Percentiles rank a stretch among this genome's conserved stretches.
phyloP scores from a whole-genome alignment of 495 filamentous ascomycete species.

The Aspergillus homomorphus region DNA sequence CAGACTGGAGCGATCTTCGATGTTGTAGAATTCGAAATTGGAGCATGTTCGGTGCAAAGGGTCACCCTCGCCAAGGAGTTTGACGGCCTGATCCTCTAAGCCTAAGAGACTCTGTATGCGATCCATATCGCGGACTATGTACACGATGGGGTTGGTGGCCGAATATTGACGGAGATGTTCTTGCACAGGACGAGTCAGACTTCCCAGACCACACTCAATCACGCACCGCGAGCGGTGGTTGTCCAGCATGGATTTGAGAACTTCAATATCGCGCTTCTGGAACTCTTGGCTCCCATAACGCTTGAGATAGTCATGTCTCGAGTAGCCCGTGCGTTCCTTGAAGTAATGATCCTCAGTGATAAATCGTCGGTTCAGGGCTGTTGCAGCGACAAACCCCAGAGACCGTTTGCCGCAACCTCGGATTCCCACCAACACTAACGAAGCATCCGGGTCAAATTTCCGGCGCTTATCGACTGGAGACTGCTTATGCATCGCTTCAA shows the following conservation, averaged over 20 bases:
- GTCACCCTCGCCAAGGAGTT: slow-evolving; percentile 51
- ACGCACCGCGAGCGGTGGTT: slow-evolving; percentile 62
- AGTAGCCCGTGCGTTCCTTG: slow-evolving; percentile 62
- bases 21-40: slow-evolving; percentile 78
- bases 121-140: slow-evolving; percentile 66
- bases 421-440: slow-evolving; percentile 73
- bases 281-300: slow-evolving; percentile 63
- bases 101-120: slow-evolving; percentile 64
- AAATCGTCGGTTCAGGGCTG: slow-evolving; percentile 67
- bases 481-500: slow-evolving; percentile 23
- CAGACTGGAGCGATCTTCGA: slow-evolving; percentile 47
- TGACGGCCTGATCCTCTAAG: slow-evolving; percentile 51
- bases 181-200: slow-evolving; percentile 55
- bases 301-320: slow-evolving; percentile 61
- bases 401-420: slow-evolving; percentile 77
- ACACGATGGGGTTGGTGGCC: slow-evolving; percentile 67
- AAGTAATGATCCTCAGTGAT: slow-evolving; percentile 77
- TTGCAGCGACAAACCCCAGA: slow-evolving; percentile 74
- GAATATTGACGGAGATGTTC: slow-evolving; percentile 56
- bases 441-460: slow-evolving; percentile 60
- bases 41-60: slow-evolving; percentile 62
- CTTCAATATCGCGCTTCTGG: slow-evolving; percentile 60
- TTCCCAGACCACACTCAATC: slow-evolving; percentile 66
- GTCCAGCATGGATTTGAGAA: slow-evolving; percentile 65
- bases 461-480: slow-evolving; percentile 52